Evolutionary conservation across 2,329 filamentous ascomycete genomes (phyloP).

Genomic region (Diaporthe ampelina): DNA sequence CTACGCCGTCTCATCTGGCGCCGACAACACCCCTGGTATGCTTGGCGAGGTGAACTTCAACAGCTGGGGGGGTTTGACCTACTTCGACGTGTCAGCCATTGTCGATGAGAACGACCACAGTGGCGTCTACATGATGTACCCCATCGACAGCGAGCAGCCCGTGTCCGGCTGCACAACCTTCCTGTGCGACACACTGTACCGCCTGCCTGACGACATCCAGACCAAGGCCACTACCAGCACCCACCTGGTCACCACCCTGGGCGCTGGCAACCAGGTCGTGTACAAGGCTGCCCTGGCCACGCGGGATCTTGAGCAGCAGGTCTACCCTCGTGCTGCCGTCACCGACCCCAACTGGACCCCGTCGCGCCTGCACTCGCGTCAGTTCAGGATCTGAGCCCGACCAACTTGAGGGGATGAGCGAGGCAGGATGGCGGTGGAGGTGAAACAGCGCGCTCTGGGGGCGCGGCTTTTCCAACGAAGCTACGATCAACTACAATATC

Average conservation of each 20-base stretch:
- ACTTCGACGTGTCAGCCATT: slow-evolving; percentile 62
- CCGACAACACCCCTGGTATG: slow-evolving; percentile 53
- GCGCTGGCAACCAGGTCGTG: slow-evolving; percentile 50
- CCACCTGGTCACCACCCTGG: slow-evolving; percentile 67
- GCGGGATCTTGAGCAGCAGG: slow-evolving; percentile 34
- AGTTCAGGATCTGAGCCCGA: slow-evolving; percentile 13
- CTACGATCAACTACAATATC: slow-evolving; percentile 37
- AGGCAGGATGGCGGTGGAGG: slow-evolving; percentile 24
- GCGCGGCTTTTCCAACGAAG: slow-evolving; percentile 40
- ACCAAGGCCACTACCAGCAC: slow-evolving; percentile 65
- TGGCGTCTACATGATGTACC: slow-evolving; percentile 58
- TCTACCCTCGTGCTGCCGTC: slow-evolving; percentile 41
- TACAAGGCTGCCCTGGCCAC: slow-evolving; percentile 28
- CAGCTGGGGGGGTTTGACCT: slow-evolving; percentile 53
- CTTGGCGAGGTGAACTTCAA: slow-evolving; percentile 54
- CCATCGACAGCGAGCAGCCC: slow-evolving; percentile 47
- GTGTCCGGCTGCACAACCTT: slow-evolving; percentile 57
- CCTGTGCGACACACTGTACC: slow-evolving; percentile 65
- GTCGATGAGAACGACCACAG: slow-evolving; percentile 56
- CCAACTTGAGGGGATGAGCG: neutral
- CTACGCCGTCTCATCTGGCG: slow-evolving; percentile 52
- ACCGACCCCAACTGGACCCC: slow-evolving; percentile 39
- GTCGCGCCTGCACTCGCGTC: slow-evolving; percentile 20
- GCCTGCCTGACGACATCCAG: slow-evolving; percentile 66
- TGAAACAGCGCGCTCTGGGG: slow-evolving; percentile 40